Conservation (phyloP, 2,329 filamentous ascomycete genomes). For the Gremmenia infestans region DNA sequence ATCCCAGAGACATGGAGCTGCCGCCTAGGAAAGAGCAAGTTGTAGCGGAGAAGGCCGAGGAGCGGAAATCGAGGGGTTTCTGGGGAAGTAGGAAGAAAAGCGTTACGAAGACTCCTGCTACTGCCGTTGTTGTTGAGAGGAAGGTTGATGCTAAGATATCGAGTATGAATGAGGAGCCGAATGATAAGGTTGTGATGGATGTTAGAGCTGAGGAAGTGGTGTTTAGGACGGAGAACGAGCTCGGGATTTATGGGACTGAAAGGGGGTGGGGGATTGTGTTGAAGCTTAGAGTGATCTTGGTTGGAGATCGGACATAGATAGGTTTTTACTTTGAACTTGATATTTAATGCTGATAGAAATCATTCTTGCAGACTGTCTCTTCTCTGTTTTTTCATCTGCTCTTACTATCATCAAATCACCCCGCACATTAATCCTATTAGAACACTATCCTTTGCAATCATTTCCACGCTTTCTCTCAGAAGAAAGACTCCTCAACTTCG, state of each 20-base stretch:
- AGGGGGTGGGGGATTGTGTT: conserved; percentile 27
- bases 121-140: conserved; percentile 1
- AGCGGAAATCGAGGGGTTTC: conserved; percentile 7
- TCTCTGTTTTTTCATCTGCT: too few species aligned
- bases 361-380: too few species aligned
- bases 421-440: too few species aligned
- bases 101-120: not conserved
- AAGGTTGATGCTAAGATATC: not conserved
- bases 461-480: too few species aligned
- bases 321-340: not conserved
- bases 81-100: conserved; percentile 21
- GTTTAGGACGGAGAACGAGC: conserved; percentile 63
- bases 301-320: not conserved
- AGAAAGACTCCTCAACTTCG: too few species aligned
- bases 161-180: not conserved
- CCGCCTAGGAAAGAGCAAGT: conserved; percentile 9
- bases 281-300: conserved; percentile 15
- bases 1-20: conserved; percentile 11
- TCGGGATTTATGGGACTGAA: conserved; percentile 50
- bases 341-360: not conserved
- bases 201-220: conserved; percentile 40
- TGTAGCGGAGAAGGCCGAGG: not conserved
- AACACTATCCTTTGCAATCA: too few species aligned
- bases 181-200: conserved; percentile 21
- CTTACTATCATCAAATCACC: too few species aligned